Evolutionary conservation across 768 basidiomycete genomes (phyloP).

Genomic region (Kwoniella pini): DNA sequence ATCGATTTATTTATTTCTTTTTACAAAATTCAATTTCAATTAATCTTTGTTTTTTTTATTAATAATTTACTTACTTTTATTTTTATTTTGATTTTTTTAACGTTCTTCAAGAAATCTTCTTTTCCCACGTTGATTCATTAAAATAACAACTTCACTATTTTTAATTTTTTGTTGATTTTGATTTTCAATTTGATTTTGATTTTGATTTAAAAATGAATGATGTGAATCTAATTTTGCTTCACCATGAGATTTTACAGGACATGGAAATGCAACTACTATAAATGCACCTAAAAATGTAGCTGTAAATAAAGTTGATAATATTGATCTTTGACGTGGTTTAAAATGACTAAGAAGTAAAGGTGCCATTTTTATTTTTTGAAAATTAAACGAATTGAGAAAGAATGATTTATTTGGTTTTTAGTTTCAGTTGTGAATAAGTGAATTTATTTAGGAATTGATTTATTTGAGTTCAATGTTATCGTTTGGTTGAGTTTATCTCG

Average conservation of each 20-base stretch:
- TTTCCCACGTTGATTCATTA: slow-evolving; percentile 52
- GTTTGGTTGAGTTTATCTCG: no score
- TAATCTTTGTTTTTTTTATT: no score
- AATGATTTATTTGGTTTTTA: neutral
- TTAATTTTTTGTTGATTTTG: neutral
- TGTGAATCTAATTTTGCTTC: slow-evolving; percentile 19
- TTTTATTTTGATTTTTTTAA: neutral
- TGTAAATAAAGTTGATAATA: slow-evolving; percentile 53
- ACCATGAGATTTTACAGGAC: slow-evolving; percentile 41
- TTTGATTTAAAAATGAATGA: neutral
- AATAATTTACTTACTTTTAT: neutral
- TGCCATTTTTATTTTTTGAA: slow-evolving; percentile 39
- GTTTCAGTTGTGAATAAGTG: neutral
- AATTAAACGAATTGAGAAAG: neutral
- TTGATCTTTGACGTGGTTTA: slow-evolving; percentile 48
- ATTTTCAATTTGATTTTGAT: neutral
- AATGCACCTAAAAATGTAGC: slow-evolving; percentile 54
- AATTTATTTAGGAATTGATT: neutral
- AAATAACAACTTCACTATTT: slow-evolving; percentile 44
- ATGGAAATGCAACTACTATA: slow-evolving; percentile 53
- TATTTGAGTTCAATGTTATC: no score
- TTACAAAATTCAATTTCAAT: no score
- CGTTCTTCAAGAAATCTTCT: slow-evolving; percentile 45
- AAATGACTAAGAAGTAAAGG: slow-evolving; percentile 52
- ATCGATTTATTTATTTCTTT: no score